Evolutionary conservation across 495 filamentous ascomycete species (phyloP).

Genomic region (Tuber microsphaerosporum): DNA sequence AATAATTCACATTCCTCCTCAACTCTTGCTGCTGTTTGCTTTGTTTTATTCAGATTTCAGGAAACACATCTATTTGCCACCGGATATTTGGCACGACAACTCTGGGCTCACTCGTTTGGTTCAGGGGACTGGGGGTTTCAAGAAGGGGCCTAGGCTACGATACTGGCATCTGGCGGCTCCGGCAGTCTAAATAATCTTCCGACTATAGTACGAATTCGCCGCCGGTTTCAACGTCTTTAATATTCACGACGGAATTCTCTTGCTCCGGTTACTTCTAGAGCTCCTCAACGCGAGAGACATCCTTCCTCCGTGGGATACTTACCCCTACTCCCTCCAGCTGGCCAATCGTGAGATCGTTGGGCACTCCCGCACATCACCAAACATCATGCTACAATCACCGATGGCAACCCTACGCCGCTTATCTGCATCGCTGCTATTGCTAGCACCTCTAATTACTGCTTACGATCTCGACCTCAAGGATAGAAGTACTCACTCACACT

Average conservation of each 20-base stretch:
- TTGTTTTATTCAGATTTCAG: not conserved
- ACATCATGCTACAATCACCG: constrained; percentile 28
- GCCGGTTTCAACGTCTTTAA: not conserved
- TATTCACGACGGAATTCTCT: not conserved
- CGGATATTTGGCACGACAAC: not conserved
- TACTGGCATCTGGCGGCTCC: not conserved
- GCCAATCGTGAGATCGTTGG: not conserved
- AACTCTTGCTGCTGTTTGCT: not conserved
- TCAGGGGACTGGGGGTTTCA: not conserved
- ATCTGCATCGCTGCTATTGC: constrained; percentile 23
- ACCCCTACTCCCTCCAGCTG: constrained; percentile 7
- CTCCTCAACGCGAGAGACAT: not conserved
- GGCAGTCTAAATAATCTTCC: not conserved
- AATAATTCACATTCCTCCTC: not conserved
- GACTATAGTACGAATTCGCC: not conserved
- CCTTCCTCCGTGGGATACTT: constrained; percentile 9
- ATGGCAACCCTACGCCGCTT: constrained; percentile 16
- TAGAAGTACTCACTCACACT: constrained; percentile 14
- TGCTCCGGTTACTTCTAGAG: not conserved
- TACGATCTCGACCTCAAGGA: constrained; percentile 22
- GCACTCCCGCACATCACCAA: constrained; percentile 2
- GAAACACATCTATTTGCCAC: not conserved
- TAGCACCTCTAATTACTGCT: constrained; percentile 25
- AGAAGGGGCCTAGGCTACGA: not conserved
- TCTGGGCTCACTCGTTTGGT: not conserved